phyloP scores from a whole-genome alignment of 2,329 filamentous ascomycete species.

The Fusarium cyanostomum region DNA sequence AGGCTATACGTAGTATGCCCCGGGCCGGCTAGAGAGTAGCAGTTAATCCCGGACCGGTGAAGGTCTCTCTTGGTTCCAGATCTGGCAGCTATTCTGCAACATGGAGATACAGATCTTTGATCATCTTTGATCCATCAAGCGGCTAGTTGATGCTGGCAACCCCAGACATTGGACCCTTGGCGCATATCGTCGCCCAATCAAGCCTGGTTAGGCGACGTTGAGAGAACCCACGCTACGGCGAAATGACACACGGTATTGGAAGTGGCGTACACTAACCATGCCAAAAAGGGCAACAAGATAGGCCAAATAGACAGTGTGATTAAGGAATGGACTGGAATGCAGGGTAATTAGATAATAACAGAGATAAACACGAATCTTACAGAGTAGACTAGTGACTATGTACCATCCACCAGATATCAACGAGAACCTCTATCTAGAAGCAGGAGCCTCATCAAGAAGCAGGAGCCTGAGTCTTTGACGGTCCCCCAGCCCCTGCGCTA shows the following conservation, averaged over 20 bases:
- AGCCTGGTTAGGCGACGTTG: background rate
- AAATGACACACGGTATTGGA: background rate
- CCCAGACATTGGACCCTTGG: background rate
- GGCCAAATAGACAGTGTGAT: constrained; percentile 28
- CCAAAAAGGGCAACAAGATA: constrained; percentile 26
- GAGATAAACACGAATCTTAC: background rate
- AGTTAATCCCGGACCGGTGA: constrained; percentile 10
- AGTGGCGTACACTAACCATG: too few relatives aligned
- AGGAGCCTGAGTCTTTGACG: background rate
- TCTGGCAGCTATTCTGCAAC: constrained; percentile 24
- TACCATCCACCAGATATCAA: background rate
- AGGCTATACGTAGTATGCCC: background rate
- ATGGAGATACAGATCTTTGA: background rate
- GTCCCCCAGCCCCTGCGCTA: background rate
- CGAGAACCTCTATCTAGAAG: background rate
- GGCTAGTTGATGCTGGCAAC: background rate
- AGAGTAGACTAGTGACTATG: background rate
- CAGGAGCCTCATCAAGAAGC: background rate
- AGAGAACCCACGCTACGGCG: constrained; percentile 3
- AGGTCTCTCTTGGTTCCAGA: constrained; percentile 1
- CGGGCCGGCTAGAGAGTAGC: background rate
- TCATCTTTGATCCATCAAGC: background rate
- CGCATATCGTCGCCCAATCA: background rate
- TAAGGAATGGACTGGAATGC: constrained; percentile 10
- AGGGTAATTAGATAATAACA: background rate